Base-by-base conservation (phyloP, 169 alveolate genomes). In the Plasmodium reichenowi region DNA sequence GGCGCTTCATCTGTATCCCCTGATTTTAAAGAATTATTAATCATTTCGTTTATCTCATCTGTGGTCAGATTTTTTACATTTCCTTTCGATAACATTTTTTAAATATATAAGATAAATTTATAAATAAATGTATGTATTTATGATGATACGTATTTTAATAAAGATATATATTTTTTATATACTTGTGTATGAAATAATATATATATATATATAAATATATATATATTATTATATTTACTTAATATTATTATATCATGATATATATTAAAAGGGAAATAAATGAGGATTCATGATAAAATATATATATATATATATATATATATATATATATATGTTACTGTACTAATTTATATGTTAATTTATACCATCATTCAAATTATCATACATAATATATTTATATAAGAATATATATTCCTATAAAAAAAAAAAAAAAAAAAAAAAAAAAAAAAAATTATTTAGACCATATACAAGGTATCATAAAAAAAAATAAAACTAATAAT, bases 11-110 rank as follows among this genome's bases (percentile, higher is more conserved):
- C 76, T 38, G 72, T 45, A 24, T 66, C 80, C 9, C 63, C 72
- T 29, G 90, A 80, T 43, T 67, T 80, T 43, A 80, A 71, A 7
- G 90, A 80, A 47, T 80, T 66, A 5, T 72, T 73, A 43, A 80
- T 68, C 67, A 80, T 58, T 13, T 80, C 72, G 10, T 80, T 71
- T 22, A 67, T 54, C 20, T 66, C 63, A 24, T 68, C 90, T 62
- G 56, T 68, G 8, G 17, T 0, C 5, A 56, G 17, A 17, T 56
- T 56, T 56, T n/a, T 17, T 0, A 56, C 7, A 56, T 12, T n/a
- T n/a, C 62, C 22, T 10, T n/a, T 52, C 24, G 17, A 13, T 56
- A 13, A 56, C 24, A 56, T 56, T 56, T 56, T 56, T 56, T 1
- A 56, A 17, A 56, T 38, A 38, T 38, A 38, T 5, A 38, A 5